phyloP scores from a whole-genome alignment of 2,329 filamentous ascomycete species.

The Paraphaeosphaeria minitans region DNA sequence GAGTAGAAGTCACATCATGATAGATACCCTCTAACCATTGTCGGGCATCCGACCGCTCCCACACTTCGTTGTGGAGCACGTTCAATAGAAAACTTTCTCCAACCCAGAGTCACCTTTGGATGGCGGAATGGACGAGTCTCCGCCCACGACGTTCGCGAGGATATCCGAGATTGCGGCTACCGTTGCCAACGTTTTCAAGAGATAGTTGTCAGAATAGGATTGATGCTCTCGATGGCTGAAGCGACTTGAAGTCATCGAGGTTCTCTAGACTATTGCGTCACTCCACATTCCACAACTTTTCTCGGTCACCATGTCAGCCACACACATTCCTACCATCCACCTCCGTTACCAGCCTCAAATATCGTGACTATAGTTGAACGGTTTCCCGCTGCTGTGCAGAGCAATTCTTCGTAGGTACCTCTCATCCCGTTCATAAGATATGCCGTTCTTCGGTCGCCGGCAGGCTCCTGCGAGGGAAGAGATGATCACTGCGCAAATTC shows the following conservation, averaged over 20 bases:
- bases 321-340: conserved; percentile 29
- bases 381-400: background rate
- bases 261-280: conserved; percentile 14
- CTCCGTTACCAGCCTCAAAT: conserved; percentile 7
- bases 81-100: background rate
- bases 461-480: conserved; percentile 13
- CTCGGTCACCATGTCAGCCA: conserved; percentile 32
- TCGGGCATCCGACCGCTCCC: conserved; percentile 8
- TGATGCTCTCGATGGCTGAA: background rate
- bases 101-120: background rate
- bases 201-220: background rate
- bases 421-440: conserved; percentile 2
- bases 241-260: background rate
- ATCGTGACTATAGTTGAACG: background rate
- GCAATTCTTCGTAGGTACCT: background rate
- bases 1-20: conserved; percentile 23
- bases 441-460: conserved; percentile 22
- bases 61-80: background rate
- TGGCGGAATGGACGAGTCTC: background rate
- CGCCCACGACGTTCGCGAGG: background rate
- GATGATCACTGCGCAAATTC: conserved; percentile 19
- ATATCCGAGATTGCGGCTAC: background rate
- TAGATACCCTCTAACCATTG: conserved; percentile 33
- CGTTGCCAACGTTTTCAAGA: background rate
- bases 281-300: conserved; percentile 29